Conservation (phyloP, 116 monocot species). For the Cymodocea nodosa region DNA sequence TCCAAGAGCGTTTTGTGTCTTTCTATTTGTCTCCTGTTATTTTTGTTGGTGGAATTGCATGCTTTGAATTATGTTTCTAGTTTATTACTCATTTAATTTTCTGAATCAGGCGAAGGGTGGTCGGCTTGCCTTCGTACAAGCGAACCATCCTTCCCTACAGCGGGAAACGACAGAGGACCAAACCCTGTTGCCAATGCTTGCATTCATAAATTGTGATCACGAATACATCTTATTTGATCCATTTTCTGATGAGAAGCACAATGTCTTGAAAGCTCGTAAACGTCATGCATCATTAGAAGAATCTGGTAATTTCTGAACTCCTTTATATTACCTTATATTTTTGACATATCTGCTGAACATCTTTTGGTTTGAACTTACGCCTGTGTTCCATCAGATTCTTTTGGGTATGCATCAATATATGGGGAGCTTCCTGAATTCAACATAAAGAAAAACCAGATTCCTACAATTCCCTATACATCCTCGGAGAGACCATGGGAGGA, state of each 20-base stretch:
- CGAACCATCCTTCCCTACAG: conserved; percentile 9
- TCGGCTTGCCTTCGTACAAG: conserved; percentile 45
- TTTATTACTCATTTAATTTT: neutral
- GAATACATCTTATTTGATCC: conserved; percentile 84
- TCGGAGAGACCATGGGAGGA: conserved; percentile 85
- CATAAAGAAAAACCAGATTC: conserved; percentile 11
- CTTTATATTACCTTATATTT: neutral
- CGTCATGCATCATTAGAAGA: conserved; percentile 23
- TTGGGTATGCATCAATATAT: conserved; percentile 81
- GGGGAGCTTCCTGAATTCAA: conserved; percentile 56
- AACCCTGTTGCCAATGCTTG: conserved; percentile 22
- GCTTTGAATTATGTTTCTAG: too few relatives aligned
- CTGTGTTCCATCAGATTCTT: conserved; percentile 2
- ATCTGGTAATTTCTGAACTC: conserved; percentile 25
- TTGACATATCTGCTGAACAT: neutral
- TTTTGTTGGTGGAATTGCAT: too few relatives aligned
- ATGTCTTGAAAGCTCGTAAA: conserved; percentile 10
- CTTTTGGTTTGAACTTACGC: neutral
- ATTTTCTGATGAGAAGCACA: conserved; percentile 13
- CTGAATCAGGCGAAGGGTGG: conserved; percentile 62
- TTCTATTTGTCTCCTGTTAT: too few relatives aligned
- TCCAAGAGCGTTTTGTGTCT: too few relatives aligned
- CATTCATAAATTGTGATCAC: conserved; percentile 57
- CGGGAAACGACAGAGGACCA: conserved; percentile 13
- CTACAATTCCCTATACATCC: conserved; percentile 44